These are phyloP conservation scores for Psilocybe subaeruginosa DNA, from an alignment of 768 basidiomycete genomes.

Conservation along the genomic window DNA sequence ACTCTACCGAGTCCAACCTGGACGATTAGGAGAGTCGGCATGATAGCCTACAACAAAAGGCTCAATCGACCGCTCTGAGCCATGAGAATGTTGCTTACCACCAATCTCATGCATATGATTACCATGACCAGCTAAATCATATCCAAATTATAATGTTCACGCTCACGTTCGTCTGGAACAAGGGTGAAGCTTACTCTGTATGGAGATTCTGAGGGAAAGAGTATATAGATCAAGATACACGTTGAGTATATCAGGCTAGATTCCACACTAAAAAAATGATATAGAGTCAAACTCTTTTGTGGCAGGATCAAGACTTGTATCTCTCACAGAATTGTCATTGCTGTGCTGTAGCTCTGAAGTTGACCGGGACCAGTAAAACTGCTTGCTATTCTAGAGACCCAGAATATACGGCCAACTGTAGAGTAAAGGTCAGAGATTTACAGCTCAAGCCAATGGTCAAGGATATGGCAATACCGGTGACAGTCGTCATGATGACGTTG, in stretches of 20 bases:
- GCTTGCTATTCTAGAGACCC: conserved; percentile 11
- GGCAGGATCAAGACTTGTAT: neutral
- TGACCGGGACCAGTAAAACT: conserved; percentile 5
- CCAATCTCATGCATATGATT: neutral
- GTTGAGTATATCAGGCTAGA: conserved; percentile 27
- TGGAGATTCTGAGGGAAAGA: conserved; percentile 10
- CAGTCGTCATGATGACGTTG: conserved; percentile 26
- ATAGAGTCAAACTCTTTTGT: neutral
- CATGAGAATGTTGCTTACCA: neutral
- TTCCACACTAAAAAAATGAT: conserved; percentile 20
- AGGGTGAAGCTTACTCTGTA: conserved; percentile 10
- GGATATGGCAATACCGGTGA: conserved; percentile 21
- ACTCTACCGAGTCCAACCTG: conserved; percentile 16
- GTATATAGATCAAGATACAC: conserved; percentile 22
- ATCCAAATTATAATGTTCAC: neutral
- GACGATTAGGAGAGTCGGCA: conserved; percentile 25
- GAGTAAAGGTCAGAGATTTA: no score
- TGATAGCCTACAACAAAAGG: conserved; percentile 15
- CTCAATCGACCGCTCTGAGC: neutral
- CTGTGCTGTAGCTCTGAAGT: conserved; percentile 1
- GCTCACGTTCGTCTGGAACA: no score
- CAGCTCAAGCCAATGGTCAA: no score
- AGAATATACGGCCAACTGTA: conserved; percentile 15
- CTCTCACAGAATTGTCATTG: conserved; percentile 12
- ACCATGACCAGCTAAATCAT: neutral